Evolutionary conservation across 2,329 filamentous ascomycete species (phyloP).

Genomic region (Botrytis pseudocinerea): DNA sequence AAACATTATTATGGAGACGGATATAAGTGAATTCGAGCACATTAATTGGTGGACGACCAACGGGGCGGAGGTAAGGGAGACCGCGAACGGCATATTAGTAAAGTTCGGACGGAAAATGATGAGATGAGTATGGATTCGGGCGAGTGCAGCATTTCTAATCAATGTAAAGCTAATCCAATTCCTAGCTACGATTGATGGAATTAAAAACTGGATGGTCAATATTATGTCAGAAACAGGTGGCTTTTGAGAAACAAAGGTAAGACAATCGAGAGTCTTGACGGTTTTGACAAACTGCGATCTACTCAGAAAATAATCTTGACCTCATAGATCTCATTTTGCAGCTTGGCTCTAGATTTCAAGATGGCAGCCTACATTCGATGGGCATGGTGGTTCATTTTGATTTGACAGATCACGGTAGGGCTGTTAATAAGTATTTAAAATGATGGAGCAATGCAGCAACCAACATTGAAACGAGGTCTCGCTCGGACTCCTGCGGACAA

Average conservation of each 20-base stretch:
- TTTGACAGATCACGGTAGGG: conserved; percentile 9
- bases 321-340: neutral
- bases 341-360: neutral
- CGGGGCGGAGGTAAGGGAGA: neutral
- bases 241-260: neutral
- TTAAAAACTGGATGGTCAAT: neutral
- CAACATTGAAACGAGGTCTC: neutral
- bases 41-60: neutral
- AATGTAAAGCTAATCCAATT: neutral
- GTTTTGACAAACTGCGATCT: neutral
- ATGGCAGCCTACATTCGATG: neutral
- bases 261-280: neutral
- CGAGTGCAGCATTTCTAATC: neutral
- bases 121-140: neutral
- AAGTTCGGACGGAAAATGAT: neutral
- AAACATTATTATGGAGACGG: neutral
- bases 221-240: neutral
- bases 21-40: neutral
- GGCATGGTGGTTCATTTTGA: neutral
- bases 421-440: neutral
- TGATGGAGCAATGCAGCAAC: neutral
- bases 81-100: neutral
- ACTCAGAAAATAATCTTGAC: neutral
- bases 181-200: neutral
- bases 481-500: conserved; percentile 12